A percentile compares a stretch with the other conserved stretches of the same genome.
Conservation (phyloP, 108 stramenopile species). For the Conticribra weissflogii region DNA sequence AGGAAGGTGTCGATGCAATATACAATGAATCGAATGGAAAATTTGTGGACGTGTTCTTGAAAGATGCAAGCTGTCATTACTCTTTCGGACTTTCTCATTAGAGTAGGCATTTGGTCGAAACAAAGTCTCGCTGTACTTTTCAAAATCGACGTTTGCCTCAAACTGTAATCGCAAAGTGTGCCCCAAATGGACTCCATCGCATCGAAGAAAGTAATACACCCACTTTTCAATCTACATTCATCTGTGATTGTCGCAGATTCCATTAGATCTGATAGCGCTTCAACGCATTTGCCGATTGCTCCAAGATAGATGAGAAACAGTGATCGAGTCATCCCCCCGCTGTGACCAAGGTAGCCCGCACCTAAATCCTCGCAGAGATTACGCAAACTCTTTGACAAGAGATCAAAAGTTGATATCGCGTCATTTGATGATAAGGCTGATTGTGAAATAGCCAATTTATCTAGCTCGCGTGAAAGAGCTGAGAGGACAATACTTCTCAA, state of each 20-base stretch:
- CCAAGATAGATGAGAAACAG: slow-evolving; percentile 25
- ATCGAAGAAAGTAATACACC: slow-evolving; percentile 13
- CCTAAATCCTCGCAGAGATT: slow-evolving; percentile 30
- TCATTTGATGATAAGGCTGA: slow-evolving; percentile 13
- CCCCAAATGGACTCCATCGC: slow-evolving; percentile 26
- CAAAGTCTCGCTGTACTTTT: slow-evolving; percentile 28
- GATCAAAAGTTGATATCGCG: slow-evolving; percentile 5
- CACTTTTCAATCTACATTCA: slow-evolving; percentile 1
- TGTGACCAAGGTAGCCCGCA: slow-evolving; percentile 29
- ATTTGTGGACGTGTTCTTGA: neutral
- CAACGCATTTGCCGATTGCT: slow-evolving; percentile 34
- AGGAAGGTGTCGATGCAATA: too few relatives aligned
- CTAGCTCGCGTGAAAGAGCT: slow-evolving; percentile 9
- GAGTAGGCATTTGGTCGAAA: slow-evolving; percentile 27
- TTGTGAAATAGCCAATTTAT: neutral
- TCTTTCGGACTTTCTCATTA: slow-evolving; percentile 25
- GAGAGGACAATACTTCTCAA: slow-evolving; percentile 15
- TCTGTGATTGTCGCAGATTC: slow-evolving; percentile 17
- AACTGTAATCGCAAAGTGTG: slow-evolving; percentile 24
- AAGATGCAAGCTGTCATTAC: slow-evolving; percentile 12
- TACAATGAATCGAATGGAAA: slow-evolving; percentile 10
- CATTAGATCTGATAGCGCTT: slow-evolving; percentile 6
- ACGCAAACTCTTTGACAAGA: slow-evolving; percentile 17
- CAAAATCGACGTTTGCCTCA: slow-evolving; percentile 22
- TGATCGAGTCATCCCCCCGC: slow-evolving; percentile 28